Evolutionary conservation across 2,329 filamentous ascomycete species (phyloP).

Genomic region (Clathrospora elynae): DNA sequence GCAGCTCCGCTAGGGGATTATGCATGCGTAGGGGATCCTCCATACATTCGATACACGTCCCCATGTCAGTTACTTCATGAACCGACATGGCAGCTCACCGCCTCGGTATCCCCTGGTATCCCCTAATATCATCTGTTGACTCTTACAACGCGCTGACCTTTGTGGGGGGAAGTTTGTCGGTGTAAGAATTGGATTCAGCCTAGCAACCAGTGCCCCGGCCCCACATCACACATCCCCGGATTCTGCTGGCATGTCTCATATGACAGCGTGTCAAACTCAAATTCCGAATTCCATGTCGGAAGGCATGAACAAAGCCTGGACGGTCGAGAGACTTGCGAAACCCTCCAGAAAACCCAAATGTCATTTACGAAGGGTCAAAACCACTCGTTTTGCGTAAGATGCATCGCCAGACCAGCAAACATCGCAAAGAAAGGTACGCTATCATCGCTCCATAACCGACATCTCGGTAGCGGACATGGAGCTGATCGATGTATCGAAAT

Average conservation of each 20-base stretch:
- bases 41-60: neutral
- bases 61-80: too few relatives aligned
- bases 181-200: constrained; percentile 1
- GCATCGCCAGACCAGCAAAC: neutral
- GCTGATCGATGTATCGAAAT: constrained; percentile 2
- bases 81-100: too few relatives aligned
- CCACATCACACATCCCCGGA: constrained; percentile 8
- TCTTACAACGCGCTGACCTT: neutral
- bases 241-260: constrained; percentile 24
- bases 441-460: constrained; percentile 1
- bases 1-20: neutral
- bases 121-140: too few relatives aligned
- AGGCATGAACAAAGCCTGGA: too few relatives aligned
- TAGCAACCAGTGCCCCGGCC: constrained; percentile 1
- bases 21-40: neutral
- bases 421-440: neutral
- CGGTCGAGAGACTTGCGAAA: too few relatives aligned
- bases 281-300: neutral
- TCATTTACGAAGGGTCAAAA: too few relatives aligned
- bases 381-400: neutral
- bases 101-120: too few relatives aligned
- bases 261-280: constrained; percentile 6
- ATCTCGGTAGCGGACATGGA: constrained; percentile 7
- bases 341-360: too few relatives aligned
- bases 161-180: constrained; percentile 13